These are phyloP conservation scores for Detonula confervacea DNA, from an alignment of 352 stramenopile genomes.

Conservation along the genomic window DNA sequence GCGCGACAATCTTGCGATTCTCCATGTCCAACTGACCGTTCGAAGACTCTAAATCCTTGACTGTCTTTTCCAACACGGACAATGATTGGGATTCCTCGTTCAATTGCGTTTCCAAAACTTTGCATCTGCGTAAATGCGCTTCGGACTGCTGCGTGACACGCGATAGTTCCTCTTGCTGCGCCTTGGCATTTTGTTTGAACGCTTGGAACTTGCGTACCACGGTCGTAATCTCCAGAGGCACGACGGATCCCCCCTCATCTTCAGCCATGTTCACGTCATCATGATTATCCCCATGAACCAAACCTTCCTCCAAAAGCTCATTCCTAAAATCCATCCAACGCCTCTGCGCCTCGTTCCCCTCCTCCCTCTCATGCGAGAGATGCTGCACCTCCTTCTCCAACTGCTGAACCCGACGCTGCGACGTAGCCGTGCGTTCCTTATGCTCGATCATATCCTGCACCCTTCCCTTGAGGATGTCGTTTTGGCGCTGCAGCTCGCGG, in stretches of 20 bases:
- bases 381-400: constrained; percentile 50
- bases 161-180: constrained; percentile 36
- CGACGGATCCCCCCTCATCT: not conserved
- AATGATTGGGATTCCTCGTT: constrained; percentile 25
- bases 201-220: constrained; percentile 57
- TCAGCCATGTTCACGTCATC: too few species aligned
- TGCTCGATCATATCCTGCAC: constrained; percentile 54
- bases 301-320: constrained; percentile 43
- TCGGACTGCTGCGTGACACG: constrained; percentile 33
- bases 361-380: constrained; percentile 31
- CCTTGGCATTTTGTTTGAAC: constrained; percentile 31
- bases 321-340: constrained; percentile 67
- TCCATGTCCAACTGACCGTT: constrained; percentile 58
- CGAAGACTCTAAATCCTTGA: constrained; percentile 32
- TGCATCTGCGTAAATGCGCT: constrained; percentile 29
- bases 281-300: constrained; percentile 18
- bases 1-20: constrained; percentile 46
- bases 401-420: constrained; percentile 28
- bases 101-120: constrained; percentile 36
- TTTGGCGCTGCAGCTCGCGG: constrained; percentile 60
- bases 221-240: constrained; percentile 63
- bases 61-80: constrained; percentile 40
- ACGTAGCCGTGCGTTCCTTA: constrained; percentile 50
- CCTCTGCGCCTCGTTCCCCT: constrained; percentile 33
- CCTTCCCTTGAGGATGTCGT: constrained; percentile 50